Evolutionary conservation across 192 early-diverging fungal species (phyloP), one percentile per base, ranked within the genome.

Genomic region (Entomortierella lignicola): DNA sequence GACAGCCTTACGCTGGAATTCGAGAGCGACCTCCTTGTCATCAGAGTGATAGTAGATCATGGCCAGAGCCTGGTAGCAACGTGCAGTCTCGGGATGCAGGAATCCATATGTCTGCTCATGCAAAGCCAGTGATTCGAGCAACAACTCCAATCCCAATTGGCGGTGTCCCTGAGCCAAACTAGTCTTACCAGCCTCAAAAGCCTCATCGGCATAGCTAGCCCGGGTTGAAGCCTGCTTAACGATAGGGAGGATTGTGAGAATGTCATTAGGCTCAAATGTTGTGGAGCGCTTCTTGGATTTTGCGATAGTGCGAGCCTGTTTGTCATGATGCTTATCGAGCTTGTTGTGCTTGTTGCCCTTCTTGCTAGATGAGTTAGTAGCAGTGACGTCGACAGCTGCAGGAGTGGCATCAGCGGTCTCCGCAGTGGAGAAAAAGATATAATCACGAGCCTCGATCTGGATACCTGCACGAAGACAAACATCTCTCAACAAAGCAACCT

Each of bases 61-160:
- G 18, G 98, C 94, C 48, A 97, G 84, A 18, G 89, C 87, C 15
- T 89, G 87, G 81, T 96, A 96, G 66, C 92, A 90, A 32, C 93
- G 91, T n/a, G 89, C 92, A 23, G 94, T 95, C 63, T 97, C 96
- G 0, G 92, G 87, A 66, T 99, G 96, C 62, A 98, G 73, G 63
- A 95, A 94, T 17, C 96, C 96, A 81, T 92, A 97, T 17, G 92
- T 92, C 81, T 98, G 96, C 84, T 99, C 98, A 77, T 95, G 95
- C 23, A 98, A 82, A 6, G 92, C 81, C 58, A 94, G 79, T 15
- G 96, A 92, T 80, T 98, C 95, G 29, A 88, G 63, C 63, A 96
- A 79, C 37, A 98, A 80, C 72, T 99, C 96, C 44, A 95, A 61
- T 12, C 93, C 96, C 37, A 92, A 53, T 64, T 92, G 84, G 55